Base-by-base conservation (phyloP, 2,329 filamentous ascomycete genomes). In the Epichloe gansuensis region DNA sequence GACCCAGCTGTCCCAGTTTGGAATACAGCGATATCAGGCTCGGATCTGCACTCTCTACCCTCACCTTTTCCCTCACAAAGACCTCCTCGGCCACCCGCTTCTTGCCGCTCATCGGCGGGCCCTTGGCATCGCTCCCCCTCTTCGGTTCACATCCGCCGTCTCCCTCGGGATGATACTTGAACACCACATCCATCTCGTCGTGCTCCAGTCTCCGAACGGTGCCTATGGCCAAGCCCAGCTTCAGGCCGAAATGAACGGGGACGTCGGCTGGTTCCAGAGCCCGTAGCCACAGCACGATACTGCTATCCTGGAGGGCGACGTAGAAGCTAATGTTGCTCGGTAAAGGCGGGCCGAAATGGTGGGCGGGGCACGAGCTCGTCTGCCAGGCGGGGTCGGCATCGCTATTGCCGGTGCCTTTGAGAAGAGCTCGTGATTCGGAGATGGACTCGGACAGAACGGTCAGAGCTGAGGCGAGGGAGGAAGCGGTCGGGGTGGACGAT, bases 31-130 rank as follows among this genome's bases (percentile, higher is more conserved):
- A 85, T 65, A 96, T 83, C 58, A 96, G 66, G 60, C 83, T 91
- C 1, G 91, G 91, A 66, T 97, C 91, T 52, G 90, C 88, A 61
- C 82, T 91, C 67, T 95, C 91, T 2, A 96, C 85, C 42, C 86
- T 78, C 4, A 95, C 80, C 71, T 96, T 96, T 66, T 96, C 91
- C 59, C 85, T 82, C 46, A 97, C 91, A 57, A 82, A 85, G 3
- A 96, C 90, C 56, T 93, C 82, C 3, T 69, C 65, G 56, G 38
- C 63, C 61, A 43, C 51, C 56, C 11, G 55, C 48, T 12, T 61
- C 55, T 37, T 55, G 50, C n/a, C 59, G 58, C 35, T 62, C 60
- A 28, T 59, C 58, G 3, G 28, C 37, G 58, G 58, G 55, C 62
- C 59, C 41, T 58, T 57, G 31, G 58, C 47, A 8, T 15, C 11